A percentile compares a stretch with the other conserved stretches of the same genome.
These are phyloP conservation scores for Podospora pseudocomata DNA, from an alignment of 495 filamentous ascomycete species.

Conservation along the genomic window DNA sequence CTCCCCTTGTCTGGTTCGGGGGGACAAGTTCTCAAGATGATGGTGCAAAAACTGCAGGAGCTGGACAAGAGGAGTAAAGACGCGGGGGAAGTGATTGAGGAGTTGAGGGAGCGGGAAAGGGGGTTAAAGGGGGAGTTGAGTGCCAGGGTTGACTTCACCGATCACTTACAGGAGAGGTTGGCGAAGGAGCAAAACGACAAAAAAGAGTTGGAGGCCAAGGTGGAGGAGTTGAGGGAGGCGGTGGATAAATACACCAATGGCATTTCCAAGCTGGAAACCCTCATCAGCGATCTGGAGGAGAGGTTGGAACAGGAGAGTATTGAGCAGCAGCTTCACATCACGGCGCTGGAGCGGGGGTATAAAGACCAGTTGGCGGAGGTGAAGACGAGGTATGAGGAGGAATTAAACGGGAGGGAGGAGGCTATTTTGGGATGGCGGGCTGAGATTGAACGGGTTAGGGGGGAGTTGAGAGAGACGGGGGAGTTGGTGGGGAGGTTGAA, in stretches of 20 bases:
- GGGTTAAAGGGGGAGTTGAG: not conserved
- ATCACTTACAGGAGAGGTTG: not conserved
- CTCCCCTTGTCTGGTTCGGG: conserved; percentile 41
- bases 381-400: not conserved
- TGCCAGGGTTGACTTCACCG: not conserved
- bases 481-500: conserved; percentile 21
- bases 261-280: not conserved
- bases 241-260: not conserved
- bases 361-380: not conserved
- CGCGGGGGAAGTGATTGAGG: too few relatives aligned
- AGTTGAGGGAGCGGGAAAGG: too few relatives aligned
- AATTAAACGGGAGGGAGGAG: not conserved
- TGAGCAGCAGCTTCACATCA: too few relatives aligned
- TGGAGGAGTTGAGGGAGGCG: not conserved
- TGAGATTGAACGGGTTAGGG: conserved; percentile 30
- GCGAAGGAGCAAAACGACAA: not conserved
- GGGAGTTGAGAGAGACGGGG: not conserved
- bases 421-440: conserved; percentile 23
- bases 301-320: too few relatives aligned
- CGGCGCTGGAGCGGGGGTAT: not conserved
- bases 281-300: not conserved
- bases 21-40: too few relatives aligned
- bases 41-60: conserved; percentile 43
- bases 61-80: conserved; percentile 40
- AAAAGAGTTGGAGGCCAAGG: not conserved